phyloP scores from a whole-genome alignment of 768 basidiomycete genomes.

The Psilocybe subaeruginosa region DNA sequence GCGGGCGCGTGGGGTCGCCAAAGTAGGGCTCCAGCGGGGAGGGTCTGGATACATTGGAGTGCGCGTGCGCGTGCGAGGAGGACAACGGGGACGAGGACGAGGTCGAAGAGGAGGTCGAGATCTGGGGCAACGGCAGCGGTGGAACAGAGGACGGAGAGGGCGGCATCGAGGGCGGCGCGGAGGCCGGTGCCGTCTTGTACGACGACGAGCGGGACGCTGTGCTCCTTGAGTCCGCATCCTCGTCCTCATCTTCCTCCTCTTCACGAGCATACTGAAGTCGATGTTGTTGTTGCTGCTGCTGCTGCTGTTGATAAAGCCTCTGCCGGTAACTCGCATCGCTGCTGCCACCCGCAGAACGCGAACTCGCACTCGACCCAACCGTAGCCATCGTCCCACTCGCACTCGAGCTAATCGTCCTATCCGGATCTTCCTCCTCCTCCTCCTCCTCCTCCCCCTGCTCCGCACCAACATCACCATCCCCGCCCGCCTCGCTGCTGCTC shows the following conservation, averaged over 20 bases:
- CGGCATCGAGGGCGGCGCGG: neutral
- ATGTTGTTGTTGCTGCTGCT: neutral
- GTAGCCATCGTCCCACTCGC: slow-evolving; percentile 5
- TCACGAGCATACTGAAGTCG: neutral
- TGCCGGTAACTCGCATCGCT: too few species aligned
- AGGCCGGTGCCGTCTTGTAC: slow-evolving; percentile 22
- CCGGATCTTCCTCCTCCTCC: neutral
- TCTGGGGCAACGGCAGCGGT: neutral
- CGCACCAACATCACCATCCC: neutral
- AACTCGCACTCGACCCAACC: neutral
- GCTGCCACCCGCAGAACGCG: too few species aligned
- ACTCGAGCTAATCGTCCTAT: neutral
- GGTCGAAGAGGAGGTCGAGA: neutral
- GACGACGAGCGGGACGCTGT: slow-evolving; percentile 25
- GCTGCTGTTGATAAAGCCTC: neutral
- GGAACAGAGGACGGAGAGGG: neutral
- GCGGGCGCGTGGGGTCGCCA: slow-evolving; percentile 14
- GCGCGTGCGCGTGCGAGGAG: neutral
- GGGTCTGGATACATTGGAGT: neutral
- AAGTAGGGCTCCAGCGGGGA: slow-evolving; percentile 15
- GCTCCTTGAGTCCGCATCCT: neutral
- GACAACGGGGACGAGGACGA: neutral
- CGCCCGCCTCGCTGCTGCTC: neutral
- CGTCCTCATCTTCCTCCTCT: neutral
- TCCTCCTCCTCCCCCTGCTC: neutral